phyloP scores from a whole-genome alignment of 768 basidiomycete species.

The Serendipita indica region DNA sequence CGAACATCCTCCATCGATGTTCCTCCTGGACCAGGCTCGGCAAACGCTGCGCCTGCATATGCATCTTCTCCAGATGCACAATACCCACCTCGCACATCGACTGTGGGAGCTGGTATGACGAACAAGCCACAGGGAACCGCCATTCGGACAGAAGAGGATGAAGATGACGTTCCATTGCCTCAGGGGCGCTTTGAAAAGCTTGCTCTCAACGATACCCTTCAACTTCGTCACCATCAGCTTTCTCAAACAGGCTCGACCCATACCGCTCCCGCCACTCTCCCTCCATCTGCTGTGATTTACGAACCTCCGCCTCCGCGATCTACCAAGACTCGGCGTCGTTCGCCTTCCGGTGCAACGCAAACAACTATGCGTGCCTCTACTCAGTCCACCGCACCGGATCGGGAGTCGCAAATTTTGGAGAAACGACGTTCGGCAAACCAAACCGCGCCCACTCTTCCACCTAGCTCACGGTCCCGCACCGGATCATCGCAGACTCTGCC shows the following conservation, averaged over 20 bases:
- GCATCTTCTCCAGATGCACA: too few relatives aligned
- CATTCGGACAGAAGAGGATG: neutral
- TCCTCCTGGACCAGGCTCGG: too few relatives aligned
- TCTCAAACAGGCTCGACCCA: neutral
- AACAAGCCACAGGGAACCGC: too few relatives aligned
- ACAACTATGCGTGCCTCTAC: neutral
- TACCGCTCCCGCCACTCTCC: neutral
- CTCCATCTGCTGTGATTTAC: conserved; percentile 4
- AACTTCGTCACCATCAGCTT: neutral
- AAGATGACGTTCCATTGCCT: neutral
- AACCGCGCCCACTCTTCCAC: too few relatives aligned
- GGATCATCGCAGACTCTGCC: too few relatives aligned
- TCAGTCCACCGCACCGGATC: neutral
- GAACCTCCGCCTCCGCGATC: neutral
- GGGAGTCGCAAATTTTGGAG: too few relatives aligned
- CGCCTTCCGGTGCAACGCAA: conserved; percentile 10
- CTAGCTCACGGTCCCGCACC: too few relatives aligned
- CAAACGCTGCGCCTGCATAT: too few relatives aligned
- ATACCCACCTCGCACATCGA: too few relatives aligned
- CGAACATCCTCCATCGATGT: too few relatives aligned
- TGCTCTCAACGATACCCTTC: neutral
- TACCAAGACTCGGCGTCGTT: neutral
- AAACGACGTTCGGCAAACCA: too few relatives aligned
- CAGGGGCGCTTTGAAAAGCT: neutral
- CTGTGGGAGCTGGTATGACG: too few relatives aligned